A percentile compares a stretch with the other conserved stretches of the same genome.
These are phyloP conservation scores for Raphanus raphanistrum DNA, from an alignment of 345 rosid genomes.

Conservation along the genomic window DNA sequence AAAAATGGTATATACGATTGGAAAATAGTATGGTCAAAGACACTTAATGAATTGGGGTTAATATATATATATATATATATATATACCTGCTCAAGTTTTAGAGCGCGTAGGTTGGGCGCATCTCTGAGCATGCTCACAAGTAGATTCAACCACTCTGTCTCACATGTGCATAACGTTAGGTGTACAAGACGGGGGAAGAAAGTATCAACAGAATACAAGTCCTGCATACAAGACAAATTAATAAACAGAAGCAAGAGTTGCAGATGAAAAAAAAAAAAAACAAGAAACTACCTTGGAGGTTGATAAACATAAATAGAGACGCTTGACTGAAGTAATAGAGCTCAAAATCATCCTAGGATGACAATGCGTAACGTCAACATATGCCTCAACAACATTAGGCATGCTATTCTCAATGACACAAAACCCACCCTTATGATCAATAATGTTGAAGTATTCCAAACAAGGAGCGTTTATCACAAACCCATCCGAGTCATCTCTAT, in stretches of 20 bases:
- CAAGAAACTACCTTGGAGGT: background rate
- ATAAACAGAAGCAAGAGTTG: background rate
- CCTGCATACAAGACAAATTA: background rate
- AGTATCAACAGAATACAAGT: slow-evolving; percentile 2
- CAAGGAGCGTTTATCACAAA: slow-evolving; percentile 25
- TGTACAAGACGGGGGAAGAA: slow-evolving; percentile 1
- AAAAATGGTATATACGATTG: background rate
- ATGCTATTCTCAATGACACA: background rate
- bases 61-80: background rate
- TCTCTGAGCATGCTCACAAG: background rate
- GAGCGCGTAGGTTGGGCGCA: slow-evolving; percentile 8
- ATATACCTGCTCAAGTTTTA: slow-evolving; percentile 13
- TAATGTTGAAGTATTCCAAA: background rate
- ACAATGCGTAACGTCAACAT: background rate
- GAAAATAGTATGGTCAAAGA: background rate
- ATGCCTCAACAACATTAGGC: background rate
- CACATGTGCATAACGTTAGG: slow-evolving; percentile 22
- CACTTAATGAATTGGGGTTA: background rate
- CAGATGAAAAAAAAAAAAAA: background rate
- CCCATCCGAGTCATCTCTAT: background rate
- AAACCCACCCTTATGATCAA: background rate
- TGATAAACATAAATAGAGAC: slow-evolving; percentile 2
- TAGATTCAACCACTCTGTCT: slow-evolving; percentile 14
- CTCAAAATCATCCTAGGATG: background rate
- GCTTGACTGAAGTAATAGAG: slow-evolving; percentile 21